phyloP scores from a whole-genome alignment of 176 grass and related monocot species.

The Echinochloa phyllopogon region DNA sequence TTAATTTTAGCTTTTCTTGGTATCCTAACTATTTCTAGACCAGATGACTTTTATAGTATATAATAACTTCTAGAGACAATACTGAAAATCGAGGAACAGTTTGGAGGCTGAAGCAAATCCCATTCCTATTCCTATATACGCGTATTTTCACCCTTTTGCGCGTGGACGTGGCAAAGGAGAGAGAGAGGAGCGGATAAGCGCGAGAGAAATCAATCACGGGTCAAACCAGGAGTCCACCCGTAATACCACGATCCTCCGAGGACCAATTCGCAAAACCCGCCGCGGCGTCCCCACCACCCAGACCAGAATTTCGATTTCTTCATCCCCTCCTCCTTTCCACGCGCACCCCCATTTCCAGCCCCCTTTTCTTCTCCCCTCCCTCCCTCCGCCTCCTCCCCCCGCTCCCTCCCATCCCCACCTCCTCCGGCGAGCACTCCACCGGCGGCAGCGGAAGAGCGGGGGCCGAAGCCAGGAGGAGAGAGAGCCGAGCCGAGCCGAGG shows the following conservation, averaged over 20 bases:
- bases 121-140: not conserved
- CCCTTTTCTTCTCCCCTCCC: no score
- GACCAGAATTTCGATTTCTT: slow-evolving; percentile 38
- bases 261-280: slow-evolving; percentile 9
- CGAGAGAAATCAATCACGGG: not conserved
- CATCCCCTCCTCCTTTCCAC: not conserved
- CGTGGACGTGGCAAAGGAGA: not conserved
- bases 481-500: not conserved
- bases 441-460: not conserved
- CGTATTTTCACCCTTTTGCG: not conserved
- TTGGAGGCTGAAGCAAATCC: not conserved
- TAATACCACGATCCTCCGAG: not conserved
- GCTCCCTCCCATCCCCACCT: not conserved
- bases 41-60: no score
- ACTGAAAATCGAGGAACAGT: not conserved
- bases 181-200: not conserved
- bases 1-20: not conserved
- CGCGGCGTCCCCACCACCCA: not conserved
- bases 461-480: no score
- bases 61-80: no score
- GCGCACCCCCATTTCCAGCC: not conserved
- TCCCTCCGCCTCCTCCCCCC: not conserved
- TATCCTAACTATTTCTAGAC: not conserved
- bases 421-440: not conserved
- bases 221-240: not conserved